Base-by-base conservation (phyloP, 345 rosid genomes). In the Cardamine resedifolia region DNA sequence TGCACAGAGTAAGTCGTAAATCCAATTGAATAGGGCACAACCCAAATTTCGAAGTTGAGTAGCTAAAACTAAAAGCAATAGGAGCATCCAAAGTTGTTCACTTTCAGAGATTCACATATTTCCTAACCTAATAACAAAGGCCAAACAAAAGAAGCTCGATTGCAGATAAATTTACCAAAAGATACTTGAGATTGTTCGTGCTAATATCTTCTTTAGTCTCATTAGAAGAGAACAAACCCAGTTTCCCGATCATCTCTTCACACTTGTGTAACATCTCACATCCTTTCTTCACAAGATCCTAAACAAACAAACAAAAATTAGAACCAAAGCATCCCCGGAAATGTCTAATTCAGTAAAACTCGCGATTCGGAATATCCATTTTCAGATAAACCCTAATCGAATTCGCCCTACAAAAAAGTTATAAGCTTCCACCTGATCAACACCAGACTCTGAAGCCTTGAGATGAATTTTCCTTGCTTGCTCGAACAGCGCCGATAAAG, bases 191-290 rank as follows among this genome's bases (percentile, higher is more conserved):
- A 83, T 86, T 83, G 68, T 80, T 23, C 10, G 97, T 92, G 87
- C 90, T 79, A 34, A 92, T 90, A 51, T 96, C 98, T 10, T 96
- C 96, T 74, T 85, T 92, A 18, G 95, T 84, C 82, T 96, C 99
- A 38, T 92, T 96, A 2, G 90, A 45, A 0, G 99, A 92, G 81
- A 96, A 96, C 49, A 96, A 68, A 9, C 92, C 98, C 14, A 96
- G 80, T 70, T 82, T 92, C 64, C 77, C 72, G 20, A 96, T 76
- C 99, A 90, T 90, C 57, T 90, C 97, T 71, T 92, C 97, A 49
- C 97, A 92, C 80, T 82, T 96, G 70, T 78, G 75, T 79, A 96
- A 73, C 51, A 72, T 80, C 34, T 81, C 87, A 36, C 91, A 81
- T 45, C 97, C 97, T 67, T 85, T 92, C 85, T 70, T 84, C 80